A percentile compares a stretch with the other conserved stretches of the same genome.
Conservation (phyloP, 495 filamentous ascomycete species). For the Penicillium flavigenum region DNA sequence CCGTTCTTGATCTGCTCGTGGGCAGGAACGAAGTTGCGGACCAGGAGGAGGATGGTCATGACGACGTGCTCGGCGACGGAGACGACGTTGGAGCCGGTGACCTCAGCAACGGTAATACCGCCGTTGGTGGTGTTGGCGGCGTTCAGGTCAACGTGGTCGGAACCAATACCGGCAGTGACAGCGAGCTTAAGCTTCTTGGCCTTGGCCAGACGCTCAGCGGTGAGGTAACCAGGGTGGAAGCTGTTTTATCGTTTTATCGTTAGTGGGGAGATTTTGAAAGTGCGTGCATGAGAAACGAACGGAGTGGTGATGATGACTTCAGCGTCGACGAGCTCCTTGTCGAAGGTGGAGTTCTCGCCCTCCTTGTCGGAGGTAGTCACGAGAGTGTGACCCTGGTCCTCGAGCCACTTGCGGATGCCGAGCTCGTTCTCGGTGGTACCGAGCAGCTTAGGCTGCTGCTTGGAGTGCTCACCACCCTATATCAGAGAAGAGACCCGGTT, state of each 20-base stretch:
- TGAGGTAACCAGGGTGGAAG: conserved; percentile 98
- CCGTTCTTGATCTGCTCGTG: conserved; percentile 88
- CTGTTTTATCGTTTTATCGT: conserved; percentile 46
- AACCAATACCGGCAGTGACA: conserved; percentile 95
- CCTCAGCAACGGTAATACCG: conserved; percentile 94
- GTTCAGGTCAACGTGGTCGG: conserved; percentile 95
- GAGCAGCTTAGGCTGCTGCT: conserved; percentile 78
- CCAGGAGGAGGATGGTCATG: conserved; percentile 96
- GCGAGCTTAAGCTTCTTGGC: conserved; percentile 98
- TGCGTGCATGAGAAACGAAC: conserved; percentile 51
- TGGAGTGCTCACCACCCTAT: conserved; percentile 67
- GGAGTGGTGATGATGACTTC: conserved; percentile 99
- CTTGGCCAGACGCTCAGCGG: conserved; percentile 91
- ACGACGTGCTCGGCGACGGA: conserved; percentile 93
- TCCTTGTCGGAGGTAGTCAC: conserved; percentile 98
- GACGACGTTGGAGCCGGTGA: conserved; percentile 91
- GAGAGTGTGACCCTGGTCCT: conserved; percentile 90
- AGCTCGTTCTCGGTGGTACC: conserved; percentile 98
- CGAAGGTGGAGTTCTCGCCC: conserved; percentile 87
- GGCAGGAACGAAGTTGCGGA: conserved; percentile 97
- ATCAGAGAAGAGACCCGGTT: background rate
- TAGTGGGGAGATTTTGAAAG: conserved; percentile 5
- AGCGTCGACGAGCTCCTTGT: conserved; percentile 91
- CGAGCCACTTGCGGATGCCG: conserved; percentile 92
- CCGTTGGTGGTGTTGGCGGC: conserved; percentile 98